A percentile compares a stretch with the other conserved stretches of the same genome.
phyloP scores from a whole-genome alignment of 257 asterid species.

The Salvia miltiorrhiza region DNA sequence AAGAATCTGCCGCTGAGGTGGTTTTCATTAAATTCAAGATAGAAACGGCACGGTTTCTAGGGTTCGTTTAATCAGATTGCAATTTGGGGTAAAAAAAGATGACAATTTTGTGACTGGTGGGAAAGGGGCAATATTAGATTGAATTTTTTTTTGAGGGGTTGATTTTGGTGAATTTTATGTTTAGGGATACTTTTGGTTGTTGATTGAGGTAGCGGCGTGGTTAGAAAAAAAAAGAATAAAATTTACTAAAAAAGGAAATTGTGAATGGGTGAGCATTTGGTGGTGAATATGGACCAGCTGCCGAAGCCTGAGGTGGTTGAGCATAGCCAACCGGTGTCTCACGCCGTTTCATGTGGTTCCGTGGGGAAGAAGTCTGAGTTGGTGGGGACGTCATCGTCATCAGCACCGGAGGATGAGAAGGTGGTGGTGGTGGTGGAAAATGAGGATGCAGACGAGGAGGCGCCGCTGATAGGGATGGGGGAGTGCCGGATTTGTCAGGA shows the following conservation, averaged over 20 bases:
- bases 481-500: slow-evolving; percentile 99
- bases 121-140: slow-evolving; percentile 11
- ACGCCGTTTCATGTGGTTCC: slow-evolving; percentile 27
- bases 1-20: slow-evolving; percentile 23
- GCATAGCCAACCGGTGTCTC: slow-evolving; percentile 29
- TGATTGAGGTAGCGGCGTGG: slow-evolving; percentile 23
- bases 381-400: slow-evolving; percentile 48
- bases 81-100: slow-evolving; percentile 22
- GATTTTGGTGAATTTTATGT: slow-evolving; percentile 19
- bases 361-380: slow-evolving; percentile 35
- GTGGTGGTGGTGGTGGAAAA: slow-evolving; percentile 43
- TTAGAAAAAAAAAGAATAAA: neutral
- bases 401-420: slow-evolving; percentile 31
- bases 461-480: slow-evolving; percentile 56
- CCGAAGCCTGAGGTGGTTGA: slow-evolving; percentile 34
- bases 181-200: slow-evolving; percentile 26
- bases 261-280: slow-evolving; percentile 68
- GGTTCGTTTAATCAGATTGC: slow-evolving; percentile 14
- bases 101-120: slow-evolving; percentile 8
- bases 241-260: neutral
- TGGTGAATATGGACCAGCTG: slow-evolving; percentile 55
- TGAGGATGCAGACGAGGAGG: slow-evolving; percentile 50
- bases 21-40: slow-evolving; percentile 7
- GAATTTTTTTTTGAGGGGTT: slow-evolving; percentile 11
- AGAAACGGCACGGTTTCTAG: slow-evolving; percentile 1